Conservation (phyloP, 345 rosid species). For the Populus pruinosa region DNA sequence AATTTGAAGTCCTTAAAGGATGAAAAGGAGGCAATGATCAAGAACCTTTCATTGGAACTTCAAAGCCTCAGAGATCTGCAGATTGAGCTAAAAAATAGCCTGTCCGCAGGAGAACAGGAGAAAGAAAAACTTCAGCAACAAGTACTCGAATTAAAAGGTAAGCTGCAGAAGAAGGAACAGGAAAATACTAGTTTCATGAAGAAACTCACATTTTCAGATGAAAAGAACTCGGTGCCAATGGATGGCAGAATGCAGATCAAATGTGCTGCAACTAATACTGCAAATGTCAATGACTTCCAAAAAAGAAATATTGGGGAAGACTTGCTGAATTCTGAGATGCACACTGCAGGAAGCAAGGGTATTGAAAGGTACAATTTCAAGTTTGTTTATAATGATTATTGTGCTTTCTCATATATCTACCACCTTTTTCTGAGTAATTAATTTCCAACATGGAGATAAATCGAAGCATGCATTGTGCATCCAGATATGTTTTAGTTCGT, state of each 20-base stretch:
- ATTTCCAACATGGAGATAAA: not conserved
- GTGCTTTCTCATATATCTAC: not conserved
- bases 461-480: not conserved
- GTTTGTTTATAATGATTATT: slow-evolving; percentile 13
- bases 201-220: slow-evolving; percentile 8
- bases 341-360: not conserved
- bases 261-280: not conserved
- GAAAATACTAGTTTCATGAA: slow-evolving; percentile 20
- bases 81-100: slow-evolving; percentile 40
- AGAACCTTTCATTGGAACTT: slow-evolving; percentile 46
- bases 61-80: slow-evolving; percentile 44
- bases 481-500: not conserved
- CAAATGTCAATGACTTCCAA: not conserved
- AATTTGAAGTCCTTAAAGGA: slow-evolving; percentile 44
- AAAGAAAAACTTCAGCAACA: slow-evolving; percentile 55
- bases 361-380: slow-evolving; percentile 37
- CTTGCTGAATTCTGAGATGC: not conserved
- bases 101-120: slow-evolving; percentile 58
- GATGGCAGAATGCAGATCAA: slow-evolving; percentile 9
- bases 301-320: not conserved
- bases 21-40: slow-evolving; percentile 49
- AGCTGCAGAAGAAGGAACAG: slow-evolving; percentile 52
- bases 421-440: not conserved
- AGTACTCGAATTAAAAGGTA: slow-evolving; percentile 43
- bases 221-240: slow-evolving; percentile 4